phyloP scores from a whole-genome alignment of 805 yeast genomes.

The Pichia cephalocereana region DNA sequence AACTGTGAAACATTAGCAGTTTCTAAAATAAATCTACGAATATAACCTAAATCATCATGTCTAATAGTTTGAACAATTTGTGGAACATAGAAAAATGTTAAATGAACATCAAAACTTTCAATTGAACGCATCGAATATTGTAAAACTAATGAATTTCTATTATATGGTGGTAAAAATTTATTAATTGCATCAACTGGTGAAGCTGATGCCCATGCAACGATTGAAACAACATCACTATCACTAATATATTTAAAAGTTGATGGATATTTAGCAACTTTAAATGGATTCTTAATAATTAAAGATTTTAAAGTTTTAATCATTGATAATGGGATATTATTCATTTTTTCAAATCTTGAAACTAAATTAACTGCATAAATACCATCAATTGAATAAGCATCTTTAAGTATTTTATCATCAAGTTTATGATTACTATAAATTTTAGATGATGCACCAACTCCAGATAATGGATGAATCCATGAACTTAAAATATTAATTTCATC shows the following conservation, averaged over 20 bases:
- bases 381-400: conserved; percentile 52
- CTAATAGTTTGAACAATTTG: conserved; percentile 92
- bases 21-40: conserved; percentile 80
- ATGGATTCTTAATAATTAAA: conserved; percentile 48
- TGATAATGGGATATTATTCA: conserved; percentile 20
- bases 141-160: conserved; percentile 53
- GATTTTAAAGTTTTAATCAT: conserved; percentile 32
- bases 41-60: conserved; percentile 75
- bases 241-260: conserved; percentile 50
- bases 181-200: conserved; percentile 82
- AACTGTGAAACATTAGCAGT: conserved; percentile 85
- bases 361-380: conserved; percentile 69
- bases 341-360: conserved; percentile 42
- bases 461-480: conserved; percentile 69
- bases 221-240: conserved; percentile 12
- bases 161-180: conserved; percentile 67
- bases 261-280: conserved; percentile 45
- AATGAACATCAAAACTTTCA: conserved; percentile 76
- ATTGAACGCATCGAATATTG: conserved; percentile 89
- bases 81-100: conserved; percentile 94
- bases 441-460: conserved; percentile 25
- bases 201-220: conserved; percentile 59
- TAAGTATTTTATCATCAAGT: conserved; percentile 34
- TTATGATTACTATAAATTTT: conserved; percentile 24
- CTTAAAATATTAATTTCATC: conserved; percentile 66